These are phyloP conservation scores for Rhizopus stolonifer DNA, from an alignment of 371 early-diverging fungal species.

Conservation along the genomic window DNA sequence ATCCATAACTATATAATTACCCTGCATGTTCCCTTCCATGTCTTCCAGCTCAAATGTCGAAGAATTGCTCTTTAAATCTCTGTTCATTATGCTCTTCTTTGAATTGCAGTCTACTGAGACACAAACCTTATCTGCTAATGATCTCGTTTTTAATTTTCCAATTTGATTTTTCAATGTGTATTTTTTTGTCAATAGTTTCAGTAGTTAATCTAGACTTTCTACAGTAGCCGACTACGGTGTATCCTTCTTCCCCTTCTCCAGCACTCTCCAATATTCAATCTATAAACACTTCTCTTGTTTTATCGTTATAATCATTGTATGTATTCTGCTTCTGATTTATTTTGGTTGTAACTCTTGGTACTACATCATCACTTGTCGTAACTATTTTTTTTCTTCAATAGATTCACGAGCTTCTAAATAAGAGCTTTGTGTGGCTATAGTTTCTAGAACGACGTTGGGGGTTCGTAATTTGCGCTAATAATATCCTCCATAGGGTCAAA, in stretches of 20 bases:
- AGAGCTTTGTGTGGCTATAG: no score
- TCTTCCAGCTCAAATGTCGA: not conserved
- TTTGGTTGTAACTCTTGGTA: no score
- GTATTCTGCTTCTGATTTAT: no score
- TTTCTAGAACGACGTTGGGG: no score
- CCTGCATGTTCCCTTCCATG: slow-evolving; percentile 5
- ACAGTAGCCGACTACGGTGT: not conserved
- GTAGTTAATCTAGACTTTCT: not conserved
- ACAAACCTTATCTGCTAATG: slow-evolving; percentile 4
- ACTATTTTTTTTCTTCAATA: no score
- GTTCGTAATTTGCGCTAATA: no score
- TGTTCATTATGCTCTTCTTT: slow-evolving; percentile 1
- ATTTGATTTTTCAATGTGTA: not conserved
- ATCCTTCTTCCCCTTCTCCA: not conserved
- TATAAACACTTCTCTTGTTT: no score
- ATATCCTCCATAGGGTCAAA: no score
- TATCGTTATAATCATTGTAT: no score
- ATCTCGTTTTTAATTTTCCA: slow-evolving; percentile 1
- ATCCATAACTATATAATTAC: slow-evolving; percentile 9
- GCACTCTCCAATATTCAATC: no score
- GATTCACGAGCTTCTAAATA: no score
- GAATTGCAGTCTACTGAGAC: slow-evolving; percentile 3
- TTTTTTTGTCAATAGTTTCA: not conserved
- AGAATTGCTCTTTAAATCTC: slow-evolving; percentile 3
- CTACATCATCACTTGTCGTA: no score